These are phyloP conservation scores for Moniliophthora roreri DNA, from an alignment of 1,284 basidiomycete species.

Conservation along the genomic window DNA sequence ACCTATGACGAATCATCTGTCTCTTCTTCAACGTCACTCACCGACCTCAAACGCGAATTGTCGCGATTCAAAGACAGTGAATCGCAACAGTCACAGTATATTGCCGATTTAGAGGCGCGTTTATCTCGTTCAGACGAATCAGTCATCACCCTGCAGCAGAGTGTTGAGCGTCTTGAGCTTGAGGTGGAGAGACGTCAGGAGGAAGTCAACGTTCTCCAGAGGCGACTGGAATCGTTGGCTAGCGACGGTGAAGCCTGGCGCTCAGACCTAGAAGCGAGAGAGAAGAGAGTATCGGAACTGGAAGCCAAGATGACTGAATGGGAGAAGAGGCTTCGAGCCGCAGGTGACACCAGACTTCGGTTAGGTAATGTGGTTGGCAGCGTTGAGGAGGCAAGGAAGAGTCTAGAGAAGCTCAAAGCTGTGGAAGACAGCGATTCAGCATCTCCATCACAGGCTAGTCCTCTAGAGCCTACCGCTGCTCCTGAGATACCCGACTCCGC, in stretches of 20 bases:
- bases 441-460: constrained; percentile 8
- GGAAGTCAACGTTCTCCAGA: constrained; percentile 70
- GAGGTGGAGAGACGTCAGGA: constrained; percentile 72
- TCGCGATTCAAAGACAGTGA: constrained; percentile 77
- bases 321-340: constrained; percentile 66
- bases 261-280: constrained; percentile 79
- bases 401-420: constrained; percentile 40
- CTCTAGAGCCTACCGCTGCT: constrained; percentile 1
- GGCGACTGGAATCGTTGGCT: constrained; percentile 69
- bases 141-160: constrained; percentile 63
- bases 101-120: constrained; percentile 86
- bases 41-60: constrained; percentile 84
- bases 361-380: constrained; percentile 66
- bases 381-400: constrained; percentile 70
- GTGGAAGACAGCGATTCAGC: constrained; percentile 23
- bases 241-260: constrained; percentile 74
- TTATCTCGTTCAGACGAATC: constrained; percentile 81
- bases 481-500: background rate
- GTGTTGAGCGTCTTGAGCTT: constrained; percentile 76
- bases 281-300: constrained; percentile 71
- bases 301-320: constrained; percentile 77
- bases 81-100: constrained; percentile 73
- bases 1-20: constrained; percentile 76
- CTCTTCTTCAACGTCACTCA: constrained; percentile 73
- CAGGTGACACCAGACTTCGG: constrained; percentile 61